Conservation (phyloP, 1,284 basidiomycete species). For the Trametes sp. region DNA sequence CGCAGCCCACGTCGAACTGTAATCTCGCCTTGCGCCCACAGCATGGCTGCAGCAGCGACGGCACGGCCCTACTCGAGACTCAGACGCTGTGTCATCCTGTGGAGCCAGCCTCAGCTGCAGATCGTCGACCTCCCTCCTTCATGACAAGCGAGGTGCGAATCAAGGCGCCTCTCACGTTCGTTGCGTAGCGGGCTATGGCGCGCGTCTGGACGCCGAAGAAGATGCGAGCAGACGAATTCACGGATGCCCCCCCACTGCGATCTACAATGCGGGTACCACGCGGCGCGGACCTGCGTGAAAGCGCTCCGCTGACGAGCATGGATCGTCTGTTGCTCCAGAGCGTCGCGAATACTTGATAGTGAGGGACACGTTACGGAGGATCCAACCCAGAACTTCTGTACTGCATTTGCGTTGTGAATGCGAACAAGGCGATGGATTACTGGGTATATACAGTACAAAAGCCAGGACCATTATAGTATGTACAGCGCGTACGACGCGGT, state of each 20-base stretch:
- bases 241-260: conserved; percentile 1
- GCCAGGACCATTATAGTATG: conserved; percentile 5
- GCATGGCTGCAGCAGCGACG: conserved; percentile 4
- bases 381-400: background rate
- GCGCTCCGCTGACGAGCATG: background rate
- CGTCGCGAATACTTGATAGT: too few relatives aligned
- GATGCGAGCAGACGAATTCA: background rate
- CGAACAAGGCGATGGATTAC: background rate
- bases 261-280: conserved; percentile 9
- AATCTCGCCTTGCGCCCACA: conserved; percentile 5
- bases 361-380: too few relatives aligned
- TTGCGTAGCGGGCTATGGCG: background rate
- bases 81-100: background rate
- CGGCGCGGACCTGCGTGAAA: background rate
- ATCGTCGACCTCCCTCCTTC: background rate
- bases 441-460: background rate
- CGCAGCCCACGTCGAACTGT: background rate
- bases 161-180: conserved; percentile 2
- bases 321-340: conserved; percentile 13
- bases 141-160: background rate
- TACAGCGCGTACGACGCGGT: background rate
- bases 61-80: background rate
- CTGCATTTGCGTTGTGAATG: background rate
- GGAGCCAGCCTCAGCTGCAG: conserved; percentile 6
- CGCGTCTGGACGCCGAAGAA: background rate